These are phyloP conservation scores for Colletotrichum sp. DNA, from an alignment of 2,329 filamentous ascomycete genomes.

Conservation along the genomic window DNA sequence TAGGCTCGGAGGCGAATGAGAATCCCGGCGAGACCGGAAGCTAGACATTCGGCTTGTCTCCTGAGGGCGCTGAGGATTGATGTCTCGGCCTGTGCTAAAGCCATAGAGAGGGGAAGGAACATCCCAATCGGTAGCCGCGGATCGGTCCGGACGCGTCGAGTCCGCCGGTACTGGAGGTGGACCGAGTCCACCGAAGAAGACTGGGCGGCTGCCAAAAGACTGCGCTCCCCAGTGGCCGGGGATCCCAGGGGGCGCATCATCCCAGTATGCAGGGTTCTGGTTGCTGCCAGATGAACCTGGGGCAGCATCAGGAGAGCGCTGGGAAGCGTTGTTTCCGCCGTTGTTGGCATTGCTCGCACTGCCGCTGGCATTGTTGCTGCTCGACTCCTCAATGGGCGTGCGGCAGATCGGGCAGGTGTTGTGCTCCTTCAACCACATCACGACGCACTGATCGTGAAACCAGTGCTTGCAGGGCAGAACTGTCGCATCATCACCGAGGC, in stretches of 20 bases:
- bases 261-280: neutral
- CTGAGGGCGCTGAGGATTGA: neutral
- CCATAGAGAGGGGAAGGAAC: neutral
- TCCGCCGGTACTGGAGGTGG: neutral
- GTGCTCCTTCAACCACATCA: conserved; percentile 85
- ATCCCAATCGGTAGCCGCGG: neutral
- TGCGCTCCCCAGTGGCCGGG: conserved; percentile 3
- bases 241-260: neutral
- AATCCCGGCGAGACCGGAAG: conserved; percentile 37
- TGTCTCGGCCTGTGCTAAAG: neutral
- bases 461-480: conserved; percentile 88
- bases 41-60: conserved; percentile 8
- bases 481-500: conserved; percentile 74
- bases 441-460: conserved; percentile 87
- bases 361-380: conserved; percentile 23
- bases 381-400: conserved; percentile 54
- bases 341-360: conserved; percentile 4
- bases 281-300: neutral
- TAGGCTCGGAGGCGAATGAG: conserved; percentile 41
- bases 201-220: neutral
- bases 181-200: neutral
- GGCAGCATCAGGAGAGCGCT: neutral
- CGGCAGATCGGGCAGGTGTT: conserved; percentile 91
- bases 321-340: neutral
- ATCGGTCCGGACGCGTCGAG: neutral